A percentile compares a stretch with the other conserved stretches of the same genome.
Conservation (phyloP, 2,329 filamentous ascomycete species). For the Aspergillus ochraceoroseus region DNA sequence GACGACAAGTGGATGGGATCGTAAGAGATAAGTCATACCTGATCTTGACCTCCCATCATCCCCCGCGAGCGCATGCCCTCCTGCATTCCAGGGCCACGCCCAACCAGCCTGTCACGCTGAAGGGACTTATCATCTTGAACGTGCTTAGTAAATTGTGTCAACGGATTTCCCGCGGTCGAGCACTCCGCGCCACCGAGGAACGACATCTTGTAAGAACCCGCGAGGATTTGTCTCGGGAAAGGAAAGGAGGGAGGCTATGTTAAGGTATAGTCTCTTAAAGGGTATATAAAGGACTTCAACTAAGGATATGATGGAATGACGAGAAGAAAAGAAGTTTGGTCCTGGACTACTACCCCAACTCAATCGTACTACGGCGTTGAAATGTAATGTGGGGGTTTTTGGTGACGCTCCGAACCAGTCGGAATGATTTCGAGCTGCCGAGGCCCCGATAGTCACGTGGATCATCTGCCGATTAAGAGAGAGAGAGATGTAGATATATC, state of each 20-base stretch:
- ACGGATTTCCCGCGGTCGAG: slow-evolving; percentile 90
- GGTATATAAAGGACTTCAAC: slow-evolving; percentile 4
- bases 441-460: slow-evolving; percentile 25
- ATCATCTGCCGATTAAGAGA: not conserved
- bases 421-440: slow-evolving; percentile 18
- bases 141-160: slow-evolving; percentile 96
- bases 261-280: not conserved
- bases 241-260: not conserved
- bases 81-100: slow-evolving; percentile 64
- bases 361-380: too few relatives aligned
- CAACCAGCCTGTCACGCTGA: slow-evolving; percentile 82
- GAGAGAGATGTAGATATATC: not conserved
- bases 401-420: slow-evolving; percentile 20
- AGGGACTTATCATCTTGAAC: slow-evolving; percentile 93
- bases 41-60: slow-evolving; percentile 67
- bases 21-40: slow-evolving; percentile 45
- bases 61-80: slow-evolving; percentile 72
- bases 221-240: not conserved
- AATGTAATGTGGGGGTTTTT: slow-evolving; percentile 26
- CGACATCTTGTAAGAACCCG: slow-evolving; percentile 61
- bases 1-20: not conserved
- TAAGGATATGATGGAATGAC: slow-evolving; percentile 8
- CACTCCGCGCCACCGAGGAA: slow-evolving; percentile 95
- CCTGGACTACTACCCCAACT: slow-evolving; percentile 12
- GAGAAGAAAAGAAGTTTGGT: slow-evolving; percentile 10